Base-by-base conservation (phyloP, 176 grass and related monocot genomes). In the Phoenix roebelenii region DNA sequence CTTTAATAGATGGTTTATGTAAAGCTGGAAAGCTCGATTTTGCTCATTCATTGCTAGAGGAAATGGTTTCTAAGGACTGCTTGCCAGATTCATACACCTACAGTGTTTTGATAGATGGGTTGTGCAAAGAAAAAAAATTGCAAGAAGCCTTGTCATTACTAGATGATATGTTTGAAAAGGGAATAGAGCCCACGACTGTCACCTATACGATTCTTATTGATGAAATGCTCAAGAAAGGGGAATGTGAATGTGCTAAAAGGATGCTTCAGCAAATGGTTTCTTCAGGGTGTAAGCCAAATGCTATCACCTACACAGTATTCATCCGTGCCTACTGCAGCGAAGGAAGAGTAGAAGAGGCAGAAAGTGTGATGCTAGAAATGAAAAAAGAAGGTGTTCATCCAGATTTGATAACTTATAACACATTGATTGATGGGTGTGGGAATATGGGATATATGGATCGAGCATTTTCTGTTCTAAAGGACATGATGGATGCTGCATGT, bases 191-290 rank as follows among this genome's bases (percentile, higher is more conserved):
- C 56, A 77, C 76, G 0, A 65, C 65, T 2, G 65, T 83, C 5
- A 76, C 79, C 54, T 89, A 74, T 74, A 83, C 80, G 16, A 80
- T 83, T 74, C 68, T 83, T 51, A 83, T 89, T 4, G 73, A 89
- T 74, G 78, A 73, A 74, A 70, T 89, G 60, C 67, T 84, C 25
- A 77, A 74, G 52, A 69, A 79, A 77, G 58, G 56, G 60, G 75
- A 71, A n/a, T 77, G 71, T 62, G 68, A 39, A 63, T 23, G 66
- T 56, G 85, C 77, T 19, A 67, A 67, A 32, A 89, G 57, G 69
- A 71, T 60, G 18, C 80, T 73, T 64, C 56, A 35, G 24, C 67
- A 80, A 59, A 89, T 89, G 80, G 39, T 83, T 60, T 80, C 76
- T 67, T 63, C 72, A 25, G 80, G 80, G 24, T 77, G 69, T 24